Conservation (phyloP, 2,329 filamentous ascomycete species). For the Diplodia mutila region DNA sequence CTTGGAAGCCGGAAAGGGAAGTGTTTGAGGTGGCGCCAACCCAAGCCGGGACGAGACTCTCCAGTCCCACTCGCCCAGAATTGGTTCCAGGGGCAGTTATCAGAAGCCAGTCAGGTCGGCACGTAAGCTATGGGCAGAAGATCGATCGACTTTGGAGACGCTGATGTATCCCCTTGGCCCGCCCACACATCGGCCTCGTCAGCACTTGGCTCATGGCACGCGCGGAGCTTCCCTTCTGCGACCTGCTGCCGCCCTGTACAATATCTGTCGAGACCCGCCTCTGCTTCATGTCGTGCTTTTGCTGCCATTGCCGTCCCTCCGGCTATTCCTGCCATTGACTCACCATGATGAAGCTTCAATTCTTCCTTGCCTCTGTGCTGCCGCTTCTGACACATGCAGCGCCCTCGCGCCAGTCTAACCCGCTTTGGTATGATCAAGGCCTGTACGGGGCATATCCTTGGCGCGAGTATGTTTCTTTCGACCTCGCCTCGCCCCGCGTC, state of each 20-base stretch:
- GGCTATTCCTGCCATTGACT: neutral
- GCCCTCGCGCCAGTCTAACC: constrained; percentile 20
- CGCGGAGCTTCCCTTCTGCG: neutral
- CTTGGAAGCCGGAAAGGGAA: too few species aligned
- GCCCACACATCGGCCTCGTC: constrained; percentile 20
- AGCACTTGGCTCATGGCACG: constrained; percentile 9
- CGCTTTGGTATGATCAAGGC: constrained; percentile 26
- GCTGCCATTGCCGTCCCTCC: neutral
- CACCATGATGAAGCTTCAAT: constrained; percentile 19
- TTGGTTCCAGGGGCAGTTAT: neutral
- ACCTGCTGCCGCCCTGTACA: too few species aligned
- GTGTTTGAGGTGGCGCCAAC: too few species aligned
- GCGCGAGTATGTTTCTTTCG: constrained; percentile 23
- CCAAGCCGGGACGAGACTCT: too few species aligned
- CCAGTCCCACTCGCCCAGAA: too few species aligned
- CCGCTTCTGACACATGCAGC: constrained; percentile 8
- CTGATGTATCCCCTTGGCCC: constrained; percentile 3
- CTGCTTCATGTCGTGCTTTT: neutral
- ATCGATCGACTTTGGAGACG: neutral
- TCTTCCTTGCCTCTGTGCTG: constrained; percentile 12
- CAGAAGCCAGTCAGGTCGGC: too few species aligned
- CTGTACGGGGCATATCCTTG: constrained; percentile 24
- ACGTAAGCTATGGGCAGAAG: neutral
- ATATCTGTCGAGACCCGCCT: neutral
- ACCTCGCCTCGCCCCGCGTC: constrained; percentile 26